Evolutionary conservation across 768 basidiomycete species (phyloP).

Genomic region (Russula dissimulans): DNA sequence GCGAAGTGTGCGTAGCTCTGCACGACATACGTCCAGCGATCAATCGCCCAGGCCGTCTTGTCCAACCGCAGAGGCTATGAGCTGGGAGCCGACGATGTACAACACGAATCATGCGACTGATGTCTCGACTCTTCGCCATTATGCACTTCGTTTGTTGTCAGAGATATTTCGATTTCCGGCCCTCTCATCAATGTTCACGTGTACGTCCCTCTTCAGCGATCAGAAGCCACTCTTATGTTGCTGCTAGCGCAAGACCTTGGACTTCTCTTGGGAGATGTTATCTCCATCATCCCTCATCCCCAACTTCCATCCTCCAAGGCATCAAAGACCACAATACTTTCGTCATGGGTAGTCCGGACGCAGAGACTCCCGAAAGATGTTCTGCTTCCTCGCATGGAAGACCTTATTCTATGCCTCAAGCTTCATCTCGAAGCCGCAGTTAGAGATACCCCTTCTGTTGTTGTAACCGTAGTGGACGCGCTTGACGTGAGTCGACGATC

Average conservation of each 20-base stretch:
- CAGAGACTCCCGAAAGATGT: conserved; percentile 8
- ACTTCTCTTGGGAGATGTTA: conserved; percentile 6
- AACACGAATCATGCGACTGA: neutral
- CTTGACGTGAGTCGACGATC: neutral
- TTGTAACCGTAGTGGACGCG: conserved; percentile 9
- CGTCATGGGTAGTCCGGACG: conserved; percentile 9
- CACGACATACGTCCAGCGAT: neutral
- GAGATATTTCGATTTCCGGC: conserved; percentile 10
- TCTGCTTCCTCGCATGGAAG: conserved; percentile 5
- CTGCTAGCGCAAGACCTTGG: conserved; percentile 5
- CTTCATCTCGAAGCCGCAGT: neutral
- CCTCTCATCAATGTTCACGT: conserved; percentile 2
- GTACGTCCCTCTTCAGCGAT: neutral
- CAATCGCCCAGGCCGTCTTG: neutral
- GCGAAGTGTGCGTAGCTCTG: neutral
- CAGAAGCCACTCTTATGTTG: neutral
- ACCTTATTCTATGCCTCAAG: neutral
- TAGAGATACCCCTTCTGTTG: neutral
- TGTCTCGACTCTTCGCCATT: conserved; percentile 5
- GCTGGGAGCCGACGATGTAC: neutral
- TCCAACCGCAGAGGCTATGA: neutral
- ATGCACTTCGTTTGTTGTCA: conserved; percentile 11
- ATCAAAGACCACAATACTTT: conserved; percentile 4
- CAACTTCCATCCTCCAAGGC: neutral
- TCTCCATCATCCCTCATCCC: neutral